Evolutionary conservation across 805 yeast genomes (phyloP), one percentile per base, ranked within the genome.

Genomic region (Starmera quercuum): DNA sequence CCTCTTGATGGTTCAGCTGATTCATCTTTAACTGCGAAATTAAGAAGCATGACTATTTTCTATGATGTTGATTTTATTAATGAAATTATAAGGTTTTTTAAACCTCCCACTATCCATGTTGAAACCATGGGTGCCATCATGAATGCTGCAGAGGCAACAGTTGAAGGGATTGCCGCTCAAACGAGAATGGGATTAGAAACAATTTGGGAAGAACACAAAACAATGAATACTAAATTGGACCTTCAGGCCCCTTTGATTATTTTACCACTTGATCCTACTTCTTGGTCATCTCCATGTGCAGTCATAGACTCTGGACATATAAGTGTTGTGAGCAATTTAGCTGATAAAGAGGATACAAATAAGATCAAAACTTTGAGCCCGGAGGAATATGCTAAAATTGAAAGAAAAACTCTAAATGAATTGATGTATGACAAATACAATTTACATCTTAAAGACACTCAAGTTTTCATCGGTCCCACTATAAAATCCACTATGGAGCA

Each of bases 231-330:
- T 18, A 77, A 83, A 47, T 70, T 92, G 40, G 97, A 94, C 58
- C 64, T 94, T 29, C 96, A 88, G 51, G 95, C 97, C 0, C 99
- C 99, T 0, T 64, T 92, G 44, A 76, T 94, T 16, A 81, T 90
- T 7, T 47, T 92, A 13, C 98, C 98, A 0, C 63, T 86, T 21
- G 84, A 86, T 49, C 83, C 95, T 0, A 68, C 75, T 10, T 74
- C 73, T 42, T 78, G 85, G 77, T 68, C 79, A 26, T 78, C 97
- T 0, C 94, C 97, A 0, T 95, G 95, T 43, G 84, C 88, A 4
- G 75, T 92, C 14, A 66, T 92, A 34, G 97, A 92, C 66, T 96
- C 97, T 7, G 99, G 99, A 51, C 96, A 90, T 55, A 80, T 94
- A 17, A 78, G 86, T 42, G 75, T 92, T 12, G 59, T 66, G 2